Conservation (phyloP, 768 basidiomycete genomes). For the Pisolithus orientalis region DNA sequence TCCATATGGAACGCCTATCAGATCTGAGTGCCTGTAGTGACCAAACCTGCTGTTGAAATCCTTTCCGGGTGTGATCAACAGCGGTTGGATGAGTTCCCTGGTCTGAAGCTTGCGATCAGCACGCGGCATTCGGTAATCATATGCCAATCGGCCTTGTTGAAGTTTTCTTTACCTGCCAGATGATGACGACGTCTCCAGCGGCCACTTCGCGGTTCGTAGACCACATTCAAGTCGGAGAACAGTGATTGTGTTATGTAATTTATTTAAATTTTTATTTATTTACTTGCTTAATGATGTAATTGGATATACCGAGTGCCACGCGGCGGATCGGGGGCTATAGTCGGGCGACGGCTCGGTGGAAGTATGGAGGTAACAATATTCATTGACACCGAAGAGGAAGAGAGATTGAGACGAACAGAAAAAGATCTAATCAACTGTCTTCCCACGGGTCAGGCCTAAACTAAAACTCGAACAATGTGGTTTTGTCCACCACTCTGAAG, state of each 20-base stretch:
- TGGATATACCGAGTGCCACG: neutral
- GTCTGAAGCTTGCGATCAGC: constrained; percentile 42
- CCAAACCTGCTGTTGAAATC: constrained; percentile 88
- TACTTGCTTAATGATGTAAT: neutral
- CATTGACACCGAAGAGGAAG: constrained; percentile 20
- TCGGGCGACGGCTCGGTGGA: neutral
- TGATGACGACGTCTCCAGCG: constrained; percentile 72
- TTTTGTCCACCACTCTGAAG: neutral
- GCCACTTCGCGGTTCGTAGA: constrained; percentile 61
- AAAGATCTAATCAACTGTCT: constrained; percentile 24
- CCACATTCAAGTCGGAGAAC: constrained; percentile 50
- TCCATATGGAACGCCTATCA: constrained; percentile 87
- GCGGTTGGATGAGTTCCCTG: constrained; percentile 69
- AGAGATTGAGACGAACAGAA: constrained; percentile 10
- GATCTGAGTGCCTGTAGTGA: constrained; percentile 75
- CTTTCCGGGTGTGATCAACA: constrained; percentile 72
- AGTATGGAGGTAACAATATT: neutral
- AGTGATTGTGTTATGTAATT: neutral
- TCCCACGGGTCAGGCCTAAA: constrained; percentile 20
- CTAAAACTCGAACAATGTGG: constrained; percentile 4
- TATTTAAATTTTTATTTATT: neutral
- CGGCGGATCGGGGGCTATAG: neutral
- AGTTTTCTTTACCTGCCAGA: constrained; percentile 57
- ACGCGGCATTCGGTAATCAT: neutral
- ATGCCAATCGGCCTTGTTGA: no score